Evolutionary conservation across 2,329 filamentous ascomycete genomes (phyloP), one percentile per base, ranked within the genome.

Genomic region (Colletotrichum sp.): DNA sequence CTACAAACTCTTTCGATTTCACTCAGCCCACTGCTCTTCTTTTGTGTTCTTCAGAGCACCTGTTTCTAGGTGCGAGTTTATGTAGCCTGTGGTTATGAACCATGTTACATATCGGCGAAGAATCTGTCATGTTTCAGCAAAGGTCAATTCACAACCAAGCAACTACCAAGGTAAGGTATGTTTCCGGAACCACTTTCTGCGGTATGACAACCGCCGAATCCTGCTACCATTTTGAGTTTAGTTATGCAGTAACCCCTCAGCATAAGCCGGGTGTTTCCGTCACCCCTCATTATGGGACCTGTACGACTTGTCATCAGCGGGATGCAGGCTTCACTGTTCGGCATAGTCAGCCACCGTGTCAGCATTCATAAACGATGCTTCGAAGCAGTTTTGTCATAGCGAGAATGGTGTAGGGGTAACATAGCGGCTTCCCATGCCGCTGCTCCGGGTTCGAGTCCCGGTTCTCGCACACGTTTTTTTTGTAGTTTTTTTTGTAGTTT

Each of bases 371-470:
- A 22, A 49, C 19, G 39, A 16, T 32, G 27, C 13, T 1, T 7
- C 22, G 19, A 5, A 0, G 3, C 0, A 5, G 0, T 11, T 2
- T 0, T 0, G 15, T 12, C 19, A 30, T 2, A 16, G 73, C 73
- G 70, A 36, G 52, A 57, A 36, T 76, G 70, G 73, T 76, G 73
- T 76, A 76, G 49, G 69, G 73, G 73, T 76, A 76, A 72, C 73
- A 76, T 74, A 29, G 57, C 63, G 73, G 73, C 73, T 76, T 76
- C 70, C 73, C 73, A 76, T 61, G 27, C 64, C 29, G 25, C 9
- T 27, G 70, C 69, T 44, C 44, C 69, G 73, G 55, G 73, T 76
- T 76, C 73, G 73, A 76, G 63, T 76, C 73, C 55, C 73, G 69
- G 69, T 52, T 57, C 29, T 36, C 70, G 73, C 73, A 76, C 13